phyloP scores from a whole-genome alignment of 441 rosid genomes.

The Rhodomyrtus psidioides region DNA sequence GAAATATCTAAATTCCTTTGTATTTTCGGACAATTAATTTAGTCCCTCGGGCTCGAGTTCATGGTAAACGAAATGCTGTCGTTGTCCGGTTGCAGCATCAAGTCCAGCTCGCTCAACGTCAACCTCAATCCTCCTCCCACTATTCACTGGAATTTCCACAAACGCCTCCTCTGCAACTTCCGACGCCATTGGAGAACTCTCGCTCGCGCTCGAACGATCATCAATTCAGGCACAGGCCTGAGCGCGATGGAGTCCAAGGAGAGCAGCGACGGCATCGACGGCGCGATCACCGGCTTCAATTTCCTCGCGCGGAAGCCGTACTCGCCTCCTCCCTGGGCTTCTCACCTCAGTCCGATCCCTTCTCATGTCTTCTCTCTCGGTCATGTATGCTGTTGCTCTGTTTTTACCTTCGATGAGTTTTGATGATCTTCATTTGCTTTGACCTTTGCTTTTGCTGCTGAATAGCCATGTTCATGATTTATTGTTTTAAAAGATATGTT shows the following conservation, averaged over 20 bases:
- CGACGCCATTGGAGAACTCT: not conserved
- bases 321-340: constrained; percentile 79
- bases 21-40: too few species aligned
- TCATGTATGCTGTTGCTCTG: constrained; percentile 30
- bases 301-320: constrained; percentile 60
- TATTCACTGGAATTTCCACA: not conserved
- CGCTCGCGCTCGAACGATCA: not conserved
- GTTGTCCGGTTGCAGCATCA: not conserved
- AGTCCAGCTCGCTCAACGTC: not conserved
- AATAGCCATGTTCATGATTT: not conserved
- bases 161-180: not conserved
- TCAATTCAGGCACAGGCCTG: not conserved
- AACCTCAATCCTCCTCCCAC: not conserved
- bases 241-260: not conserved
- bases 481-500: not conserved
- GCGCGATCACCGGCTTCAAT: constrained; percentile 12
- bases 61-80: not conserved
- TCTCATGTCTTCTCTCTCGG: constrained; percentile 66
- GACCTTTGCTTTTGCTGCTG: not conserved
- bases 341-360: constrained; percentile 66
- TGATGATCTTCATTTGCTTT: not conserved
- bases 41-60: not conserved
- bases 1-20: too few species aligned
- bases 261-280: not conserved
- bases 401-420: not conserved